These are phyloP conservation scores for Beauveria sp. DNA, from an alignment of 2,329 filamentous ascomycete species.

Conservation along the genomic window DNA sequence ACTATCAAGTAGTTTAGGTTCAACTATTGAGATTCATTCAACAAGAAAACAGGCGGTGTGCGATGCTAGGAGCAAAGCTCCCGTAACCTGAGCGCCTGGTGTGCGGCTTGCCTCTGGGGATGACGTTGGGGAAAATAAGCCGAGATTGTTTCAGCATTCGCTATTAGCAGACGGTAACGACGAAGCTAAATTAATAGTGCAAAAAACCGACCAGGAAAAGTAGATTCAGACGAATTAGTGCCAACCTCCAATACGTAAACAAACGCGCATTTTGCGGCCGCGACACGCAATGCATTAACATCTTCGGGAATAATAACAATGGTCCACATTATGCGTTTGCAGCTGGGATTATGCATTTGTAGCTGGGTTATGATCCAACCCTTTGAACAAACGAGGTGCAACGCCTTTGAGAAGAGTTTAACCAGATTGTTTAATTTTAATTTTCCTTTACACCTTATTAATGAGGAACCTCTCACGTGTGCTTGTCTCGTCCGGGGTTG, in stretches of 20 bases:
- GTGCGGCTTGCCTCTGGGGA: not conserved
- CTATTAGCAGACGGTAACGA: not conserved
- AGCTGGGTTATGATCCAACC: not conserved
- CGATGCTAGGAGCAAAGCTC: too few relatives aligned
- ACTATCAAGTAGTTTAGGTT: too few relatives aligned
- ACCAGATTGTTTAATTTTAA: not conserved
- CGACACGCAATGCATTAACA: not conserved
- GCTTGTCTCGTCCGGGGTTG: not conserved
- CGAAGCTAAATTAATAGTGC: not conserved
- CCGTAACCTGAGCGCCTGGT: not conserved
- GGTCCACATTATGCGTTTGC: constrained; percentile 7
- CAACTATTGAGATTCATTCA: too few relatives aligned
- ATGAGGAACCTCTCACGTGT: not conserved
- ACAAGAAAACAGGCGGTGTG: too few relatives aligned
- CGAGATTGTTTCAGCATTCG: not conserved
- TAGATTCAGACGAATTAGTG: not conserved
- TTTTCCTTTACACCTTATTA: not conserved
- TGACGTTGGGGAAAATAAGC: not conserved
- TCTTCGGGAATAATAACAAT: constrained; percentile 4
- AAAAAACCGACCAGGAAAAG: too few relatives aligned
- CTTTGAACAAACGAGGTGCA: not conserved
- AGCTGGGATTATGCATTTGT: not conserved
- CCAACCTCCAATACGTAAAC: not conserved
- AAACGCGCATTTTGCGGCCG: constrained; percentile 1
- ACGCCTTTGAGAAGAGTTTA: not conserved